Evolutionary conservation across 352 stramenopile genomes (phyloP), one percentile per base, ranked within the genome.

Genomic region (Peronospora tabacina): DNA sequence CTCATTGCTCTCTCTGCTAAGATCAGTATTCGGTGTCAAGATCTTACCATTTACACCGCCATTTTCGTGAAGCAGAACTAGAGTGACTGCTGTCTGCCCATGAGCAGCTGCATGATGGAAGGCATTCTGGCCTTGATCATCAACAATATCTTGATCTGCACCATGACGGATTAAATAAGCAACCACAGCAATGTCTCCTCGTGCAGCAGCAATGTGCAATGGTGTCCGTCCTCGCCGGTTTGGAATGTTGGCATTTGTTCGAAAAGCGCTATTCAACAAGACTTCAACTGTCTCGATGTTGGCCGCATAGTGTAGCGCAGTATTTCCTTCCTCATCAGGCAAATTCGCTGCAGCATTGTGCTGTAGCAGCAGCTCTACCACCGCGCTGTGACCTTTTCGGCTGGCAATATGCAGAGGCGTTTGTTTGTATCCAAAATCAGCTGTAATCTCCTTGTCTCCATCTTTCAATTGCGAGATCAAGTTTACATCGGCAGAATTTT

Each of bases 71-170:
- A 93, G 62, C 22, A 93, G 45, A 34, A 90, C 66, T 6, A 90
- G 63, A 10, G 75, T 74, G 3, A 91, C 82, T 0, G 74, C 60
- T 15, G 76, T 90, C 44, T 93, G 77, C 3, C 82, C 82, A 44
- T 89, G 85, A 8, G 78, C 80, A 47, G 82, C 75, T 12, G 82
- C 82, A 20, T 89, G 62, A 36, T 91, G 78, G 49, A 93, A 91
- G 4, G 82, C 77, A 8, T 66, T 90, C 42, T 93, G 82, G 1
- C 82, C 82, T 68, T 93, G 77, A 34, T 93, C 82, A 44, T 93
- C 82, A 1, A 91, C 49, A 42, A 82, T 74, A 35, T 84, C 70
- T 49, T 85, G 75, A 28, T 91, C 67, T 3, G 77, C 78, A 33
- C 72, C 72, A 54, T 87, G 67, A 10, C 66, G 75, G 15, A 90